Base-by-base conservation (phyloP, 1,284 basidiomycete genomes). In the Cryptococcus maquisensis region DNA sequence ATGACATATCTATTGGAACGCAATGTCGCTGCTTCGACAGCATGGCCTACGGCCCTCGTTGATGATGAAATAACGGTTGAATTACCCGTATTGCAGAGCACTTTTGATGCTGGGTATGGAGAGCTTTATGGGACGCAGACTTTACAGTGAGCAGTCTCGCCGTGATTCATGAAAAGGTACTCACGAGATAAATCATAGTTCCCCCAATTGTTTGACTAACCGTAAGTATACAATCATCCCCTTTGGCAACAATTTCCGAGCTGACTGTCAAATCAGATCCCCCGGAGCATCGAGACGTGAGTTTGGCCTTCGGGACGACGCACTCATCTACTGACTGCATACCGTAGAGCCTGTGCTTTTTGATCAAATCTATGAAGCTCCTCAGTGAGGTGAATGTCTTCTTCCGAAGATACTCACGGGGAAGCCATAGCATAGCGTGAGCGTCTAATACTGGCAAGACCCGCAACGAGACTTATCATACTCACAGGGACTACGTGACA, bases 301-400 rank as follows among this genome's bases (percentile, higher is more conserved):
- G 65, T 51, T 6, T 13, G 20, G 15, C 28, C n/a, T 15, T 47
- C 16, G n/a, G n/a, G 46, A 2, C 15, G 16, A 47, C 16, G 9
- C 24, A 38, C 47, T 37, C 37, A 36, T 44, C 35, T 40, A 20
- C 15, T 24, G 24, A 23, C 47, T 52, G 40, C 60, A 42, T 13
- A 37, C n/a, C 60, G 86, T 50, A 97, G 76, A 35, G 86, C 79
- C 38, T 81, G 75, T 5, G 86, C 83, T 56, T 91, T 83, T 23
- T 74, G 63, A 64, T 90, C 83, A 69, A 74, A 57, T 2, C 83
- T 81, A 52, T 86, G 83, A 52, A 78, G 69, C 26, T 81, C 79
- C 48, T 88, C 86, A 57, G 61, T 4, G 66, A 68, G 15, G 62
- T 69, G 8, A 60, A 58, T 23, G 47, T 48, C 3, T 74, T 71